Base-by-base conservation (phyloP, 352 stramenopile genomes). In the Phytopythium ostracodes region DNA sequence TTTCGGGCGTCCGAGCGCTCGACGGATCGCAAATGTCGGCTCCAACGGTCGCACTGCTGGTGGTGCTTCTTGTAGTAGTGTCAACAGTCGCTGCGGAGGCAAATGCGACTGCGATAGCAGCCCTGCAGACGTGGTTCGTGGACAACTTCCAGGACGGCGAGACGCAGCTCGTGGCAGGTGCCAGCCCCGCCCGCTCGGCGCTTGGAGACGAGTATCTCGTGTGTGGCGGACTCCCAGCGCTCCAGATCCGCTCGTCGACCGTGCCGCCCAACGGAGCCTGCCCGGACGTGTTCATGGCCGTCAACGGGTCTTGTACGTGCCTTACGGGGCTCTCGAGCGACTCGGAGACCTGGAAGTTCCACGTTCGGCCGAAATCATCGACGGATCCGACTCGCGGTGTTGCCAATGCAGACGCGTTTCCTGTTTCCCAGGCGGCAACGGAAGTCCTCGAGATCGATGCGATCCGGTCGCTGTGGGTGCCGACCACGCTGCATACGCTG, bases 221-320 rank as follows among this genome's bases (percentile, higher is more conserved):
- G 15, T 81, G 73, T 35, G 51, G 24, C 24, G 68, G 68, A 0
- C 49, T 65, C 10, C 73, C 68, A 31, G 66, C 70, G 14, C 40
- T 81, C n/a, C 27, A 74, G 14, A 75, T 65, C 31, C 42, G 68
- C 18, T 77, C 68, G 22, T 58, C 61, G 15, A 54, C 49, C 10
- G 47, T 64, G 22, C 50, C 59, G 29, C 53, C 71, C 8, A 82
- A 82, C 11, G 64, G 66, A 18, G 65, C 50, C 17, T 82, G 74
- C 50, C 66, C 69, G 18, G 33, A 60, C 1, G 17, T 66, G 24
- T 63, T 76, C 60, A 72, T 60, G 24, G 52, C 51, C 2, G 42
- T 69, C 46, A 82, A 79, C 29, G 66, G 50, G 3, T 82, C 74
- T 22, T 82, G 74, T 50, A 82, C 71, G 14, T 82, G 74, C 33